Percentiles rank a stretch among this genome's conserved stretches.
phyloP scores from a whole-genome alignment of 129 eudicot genomes.

The Artemisia argyi region DNA sequence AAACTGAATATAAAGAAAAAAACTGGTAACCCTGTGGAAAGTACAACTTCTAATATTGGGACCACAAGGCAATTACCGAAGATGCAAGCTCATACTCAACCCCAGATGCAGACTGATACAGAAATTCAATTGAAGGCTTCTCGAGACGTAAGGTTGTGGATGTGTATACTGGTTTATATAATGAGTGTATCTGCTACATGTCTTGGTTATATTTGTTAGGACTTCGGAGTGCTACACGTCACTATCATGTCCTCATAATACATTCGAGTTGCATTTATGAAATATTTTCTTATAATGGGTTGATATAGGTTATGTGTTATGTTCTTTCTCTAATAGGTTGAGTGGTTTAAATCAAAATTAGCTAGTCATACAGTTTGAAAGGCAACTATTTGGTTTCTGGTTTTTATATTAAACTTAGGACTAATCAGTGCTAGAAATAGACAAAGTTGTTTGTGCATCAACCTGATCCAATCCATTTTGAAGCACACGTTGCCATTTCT shows the following conservation, averaged over 20 bases:
- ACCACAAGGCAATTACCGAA: conserved; percentile 32
- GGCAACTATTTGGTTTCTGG: no score
- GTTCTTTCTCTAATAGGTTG: no score
- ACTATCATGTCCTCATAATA: background rate
- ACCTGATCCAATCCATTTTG: background rate
- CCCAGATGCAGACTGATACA: conserved; percentile 43
- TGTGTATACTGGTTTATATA: conserved; percentile 47
- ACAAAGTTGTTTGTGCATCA: no score
- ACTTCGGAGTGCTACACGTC: background rate
- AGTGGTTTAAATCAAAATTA: no score
- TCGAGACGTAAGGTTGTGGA: conserved; percentile 98
- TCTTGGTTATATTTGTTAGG: conserved; percentile 2
- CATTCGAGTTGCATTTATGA: no score
- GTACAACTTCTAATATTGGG: conserved; percentile 28
- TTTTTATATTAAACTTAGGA: no score
- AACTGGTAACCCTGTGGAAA: conserved; percentile 29
- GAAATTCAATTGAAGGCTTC: conserved; percentile 96
- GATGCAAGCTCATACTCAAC: conserved; percentile 34
- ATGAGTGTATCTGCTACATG: conserved; percentile 2
- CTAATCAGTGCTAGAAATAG: no score
- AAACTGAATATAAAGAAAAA: conserved; percentile 64
- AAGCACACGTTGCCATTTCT: background rate
- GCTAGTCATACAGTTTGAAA: no score
- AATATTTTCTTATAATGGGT: no score
- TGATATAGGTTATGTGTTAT: no score